A percentile compares a stretch with the other conserved stretches of the same genome.
phyloP scores from a whole-genome alignment of 208 protist genomes.

The Eutreptiella sp. region DNA sequence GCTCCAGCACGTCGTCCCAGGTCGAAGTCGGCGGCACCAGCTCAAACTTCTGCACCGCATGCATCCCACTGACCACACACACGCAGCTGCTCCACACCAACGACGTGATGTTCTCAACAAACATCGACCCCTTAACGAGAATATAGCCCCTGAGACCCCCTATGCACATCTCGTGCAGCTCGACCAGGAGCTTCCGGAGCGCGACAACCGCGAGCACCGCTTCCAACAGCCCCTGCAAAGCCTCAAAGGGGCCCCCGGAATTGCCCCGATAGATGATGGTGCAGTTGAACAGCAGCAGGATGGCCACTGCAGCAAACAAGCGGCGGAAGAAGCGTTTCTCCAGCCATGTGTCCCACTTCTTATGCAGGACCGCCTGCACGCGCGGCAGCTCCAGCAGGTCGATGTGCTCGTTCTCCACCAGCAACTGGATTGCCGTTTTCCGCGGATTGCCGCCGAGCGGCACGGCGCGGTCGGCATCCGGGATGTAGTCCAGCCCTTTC shows the following conservation, averaged over 20 bases:
- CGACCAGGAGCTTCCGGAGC: not conserved
- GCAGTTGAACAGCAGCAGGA: slow-evolving; percentile 7
- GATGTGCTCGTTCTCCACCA: slow-evolving; percentile 12
- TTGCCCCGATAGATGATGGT: slow-evolving; percentile 1
- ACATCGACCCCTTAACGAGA: not conserved
- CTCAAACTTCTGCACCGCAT: not conserved
- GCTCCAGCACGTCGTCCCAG: not conserved
- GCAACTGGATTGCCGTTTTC: slow-evolving; percentile 7
- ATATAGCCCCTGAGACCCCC: not conserved
- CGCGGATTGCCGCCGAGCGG: not conserved
- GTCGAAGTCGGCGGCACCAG: too few relatives aligned
- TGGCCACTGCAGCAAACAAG: not conserved
- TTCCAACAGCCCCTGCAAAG: not conserved
- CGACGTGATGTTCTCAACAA: slow-evolving; percentile 18
- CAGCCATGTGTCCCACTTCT: slow-evolving; percentile 20
- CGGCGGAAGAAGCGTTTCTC: slow-evolving; percentile 6
- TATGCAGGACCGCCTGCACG: slow-evolving; percentile 16
- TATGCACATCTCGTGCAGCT: slow-evolving; percentile 6
- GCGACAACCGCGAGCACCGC: not conserved
- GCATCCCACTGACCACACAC: not conserved
- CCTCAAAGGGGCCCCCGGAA: not conserved
- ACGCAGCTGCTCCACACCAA: not conserved
- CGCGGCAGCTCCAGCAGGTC: slow-evolving; percentile 15
- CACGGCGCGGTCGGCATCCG: not conserved
- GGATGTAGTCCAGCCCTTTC: slow-evolving; percentile 1